A percentile compares a stretch with the other conserved stretches of the same genome.
phyloP scores from a whole-genome alignment of 139 green algal species.

The Astrephomene gubernaculifera region DNA sequence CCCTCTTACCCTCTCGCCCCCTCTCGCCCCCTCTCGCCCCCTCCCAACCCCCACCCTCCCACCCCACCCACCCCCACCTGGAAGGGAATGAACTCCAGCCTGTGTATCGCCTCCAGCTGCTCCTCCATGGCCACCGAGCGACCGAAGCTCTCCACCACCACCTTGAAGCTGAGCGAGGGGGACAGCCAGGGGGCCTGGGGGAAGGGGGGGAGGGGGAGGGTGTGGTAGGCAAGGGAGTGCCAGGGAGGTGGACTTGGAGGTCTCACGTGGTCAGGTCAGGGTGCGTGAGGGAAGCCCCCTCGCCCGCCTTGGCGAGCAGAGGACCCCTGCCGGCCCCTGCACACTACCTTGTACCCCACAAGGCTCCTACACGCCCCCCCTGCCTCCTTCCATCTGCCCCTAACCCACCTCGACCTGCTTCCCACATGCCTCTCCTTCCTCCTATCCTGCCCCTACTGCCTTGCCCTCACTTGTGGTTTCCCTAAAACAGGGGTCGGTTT shows the following conservation, averaged over 20 bases:
- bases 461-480: no score
- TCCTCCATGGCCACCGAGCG: slow-evolving; percentile 41
- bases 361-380: no score
- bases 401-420: no score
- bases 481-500: no score
- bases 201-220: background rate
- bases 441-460: background rate
- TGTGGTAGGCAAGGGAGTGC: background rate
- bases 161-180: slow-evolving; percentile 62
- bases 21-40: background rate
- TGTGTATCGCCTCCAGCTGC: slow-evolving; percentile 64
- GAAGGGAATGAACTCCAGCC: slow-evolving; percentile 60
- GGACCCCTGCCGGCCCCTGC: no score
- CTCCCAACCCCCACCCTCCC: background rate
- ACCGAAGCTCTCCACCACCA: slow-evolving; percentile 56
- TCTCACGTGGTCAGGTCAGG: no score
- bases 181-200: slow-evolving; percentile 55
- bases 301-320: no score
- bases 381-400: no score
- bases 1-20: background rate
- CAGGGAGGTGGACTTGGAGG: background rate
- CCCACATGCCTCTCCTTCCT: no score
- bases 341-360: no score
- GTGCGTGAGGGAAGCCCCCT: no score
- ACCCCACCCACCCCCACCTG: slow-evolving; percentile 59